Percentiles rank a stretch among this genome's conserved stretches.
These are phyloP conservation scores for Cucurbita moschata DNA, from an alignment of 306 rosid species.

Conservation along the genomic window DNA sequence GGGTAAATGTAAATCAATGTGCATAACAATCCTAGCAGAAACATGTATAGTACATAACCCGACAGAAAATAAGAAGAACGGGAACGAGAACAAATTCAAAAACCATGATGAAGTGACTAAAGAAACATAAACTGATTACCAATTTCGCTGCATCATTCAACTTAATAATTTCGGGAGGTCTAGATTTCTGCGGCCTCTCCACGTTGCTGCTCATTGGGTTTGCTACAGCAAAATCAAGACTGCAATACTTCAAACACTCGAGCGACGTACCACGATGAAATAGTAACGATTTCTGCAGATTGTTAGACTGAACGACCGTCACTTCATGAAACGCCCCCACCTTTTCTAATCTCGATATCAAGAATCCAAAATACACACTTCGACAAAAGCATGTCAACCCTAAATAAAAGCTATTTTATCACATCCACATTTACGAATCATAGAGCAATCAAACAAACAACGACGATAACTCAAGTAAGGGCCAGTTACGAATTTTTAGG, in stretches of 20 bases:
- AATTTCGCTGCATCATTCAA: conserved; percentile 50
- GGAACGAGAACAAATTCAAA: not conserved
- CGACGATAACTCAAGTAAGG: not conserved
- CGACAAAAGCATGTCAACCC: not conserved
- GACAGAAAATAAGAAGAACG: not conserved
- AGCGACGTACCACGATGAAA: not conserved
- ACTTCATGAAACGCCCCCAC: not conserved
- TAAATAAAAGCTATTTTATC: not conserved
- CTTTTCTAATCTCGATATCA: not conserved
- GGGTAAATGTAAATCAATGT: not conserved
- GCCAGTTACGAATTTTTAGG: not conserved
- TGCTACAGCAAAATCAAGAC: not conserved
- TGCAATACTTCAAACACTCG: not conserved
- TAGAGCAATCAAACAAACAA: not conserved
- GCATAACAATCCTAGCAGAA: not conserved
- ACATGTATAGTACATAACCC: not conserved
- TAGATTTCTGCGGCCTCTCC: conserved; percentile 21
- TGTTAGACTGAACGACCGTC: not conserved
- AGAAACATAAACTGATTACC: conserved; percentile 30
- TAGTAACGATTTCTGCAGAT: not conserved
- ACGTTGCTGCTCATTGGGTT: conserved; percentile 26
- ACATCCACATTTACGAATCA: not conserved
- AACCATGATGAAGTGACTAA: not conserved
- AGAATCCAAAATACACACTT: not conserved
- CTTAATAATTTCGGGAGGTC: conserved; percentile 44